Evolutionary conservation across 2,329 filamentous ascomycete species (phyloP).

Genomic region (Geosmithia morbida): DNA sequence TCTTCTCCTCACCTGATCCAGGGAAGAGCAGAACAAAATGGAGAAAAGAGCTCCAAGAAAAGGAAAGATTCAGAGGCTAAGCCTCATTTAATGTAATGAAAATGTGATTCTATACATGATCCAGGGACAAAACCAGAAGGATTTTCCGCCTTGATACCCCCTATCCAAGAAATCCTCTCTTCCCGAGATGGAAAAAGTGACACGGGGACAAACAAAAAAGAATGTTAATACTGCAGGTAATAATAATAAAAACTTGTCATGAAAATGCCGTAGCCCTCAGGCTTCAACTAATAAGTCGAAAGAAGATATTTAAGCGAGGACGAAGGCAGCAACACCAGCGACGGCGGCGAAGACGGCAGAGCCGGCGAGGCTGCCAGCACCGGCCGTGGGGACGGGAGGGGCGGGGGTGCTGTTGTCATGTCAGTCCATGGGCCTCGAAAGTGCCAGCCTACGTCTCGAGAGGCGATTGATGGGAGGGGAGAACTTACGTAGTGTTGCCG

Average conservation of each 20-base stretch:
- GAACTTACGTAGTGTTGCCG: slow-evolving; percentile 17
- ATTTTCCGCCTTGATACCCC: neutral
- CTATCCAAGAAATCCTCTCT: neutral
- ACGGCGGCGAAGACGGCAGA: slow-evolving; percentile 38
- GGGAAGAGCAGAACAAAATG: neutral
- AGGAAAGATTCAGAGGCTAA: neutral
- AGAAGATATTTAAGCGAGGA: slow-evolving; percentile 33
- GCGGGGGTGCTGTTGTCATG: slow-evolving; percentile 2
- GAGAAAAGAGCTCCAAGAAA: neutral
- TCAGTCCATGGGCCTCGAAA: too few relatives aligned
- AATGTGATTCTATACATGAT: neutral
- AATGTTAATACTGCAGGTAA: neutral
- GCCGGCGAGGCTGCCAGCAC: slow-evolving; percentile 36
- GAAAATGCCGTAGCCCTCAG: slow-evolving; percentile 3
- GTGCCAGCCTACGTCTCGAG: too few relatives aligned
- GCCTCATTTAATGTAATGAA: neutral
- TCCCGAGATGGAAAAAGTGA: neutral
- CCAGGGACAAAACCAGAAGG: neutral
- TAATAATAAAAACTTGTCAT: neutral
- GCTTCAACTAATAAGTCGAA: slow-evolving; percentile 4
- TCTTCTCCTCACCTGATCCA: neutral
- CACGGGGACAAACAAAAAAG: neutral
- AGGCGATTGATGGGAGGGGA: too few relatives aligned
- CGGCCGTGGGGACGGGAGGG: slow-evolving; percentile 28
- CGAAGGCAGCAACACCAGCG: slow-evolving; percentile 37